Evolutionary conservation across 768 basidiomycete species (phyloP).

Genomic region (Podaxis sp.): DNA sequence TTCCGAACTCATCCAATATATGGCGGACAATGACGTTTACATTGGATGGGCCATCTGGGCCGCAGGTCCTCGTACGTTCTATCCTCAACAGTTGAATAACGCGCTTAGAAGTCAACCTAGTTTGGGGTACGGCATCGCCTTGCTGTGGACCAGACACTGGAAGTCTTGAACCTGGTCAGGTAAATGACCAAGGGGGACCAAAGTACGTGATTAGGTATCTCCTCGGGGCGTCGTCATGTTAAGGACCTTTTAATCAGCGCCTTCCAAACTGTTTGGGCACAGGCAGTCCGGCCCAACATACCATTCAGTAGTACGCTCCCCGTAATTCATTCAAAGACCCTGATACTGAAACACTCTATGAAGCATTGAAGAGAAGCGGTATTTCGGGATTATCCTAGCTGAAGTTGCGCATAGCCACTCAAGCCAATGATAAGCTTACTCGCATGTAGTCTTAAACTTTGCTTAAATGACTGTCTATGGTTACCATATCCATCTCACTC

Average conservation of each 20-base stretch:
- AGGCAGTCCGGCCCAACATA: conserved; percentile 33
- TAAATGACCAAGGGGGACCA: conserved; percentile 33
- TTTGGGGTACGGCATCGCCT: conserved; percentile 38
- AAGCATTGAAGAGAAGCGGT: conserved; percentile 16
- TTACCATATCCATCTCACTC: too few relatives aligned
- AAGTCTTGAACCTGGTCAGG: conserved; percentile 37
- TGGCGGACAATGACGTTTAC: conserved; percentile 37
- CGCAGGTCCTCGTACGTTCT: conserved; percentile 36
- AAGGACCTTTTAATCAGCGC: conserved; percentile 19
- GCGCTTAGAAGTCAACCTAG: conserved; percentile 15
- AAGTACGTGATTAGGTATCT: conserved; percentile 21
- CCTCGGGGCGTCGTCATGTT: not conserved
- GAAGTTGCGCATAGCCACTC: not conserved
- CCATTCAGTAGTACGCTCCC: conserved; percentile 14
- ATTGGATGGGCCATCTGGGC: conserved; percentile 48
- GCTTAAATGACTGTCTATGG: too few relatives aligned
- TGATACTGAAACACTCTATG: not conserved
- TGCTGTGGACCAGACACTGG: conserved; percentile 42
- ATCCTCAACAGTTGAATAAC: not conserved
- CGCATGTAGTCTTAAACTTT: not conserved
- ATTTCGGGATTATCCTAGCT: conserved; percentile 13
- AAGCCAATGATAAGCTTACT: not conserved
- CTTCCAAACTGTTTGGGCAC: conserved; percentile 33
- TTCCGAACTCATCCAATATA: conserved; percentile 36
- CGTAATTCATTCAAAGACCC: not conserved